These are phyloP conservation scores for Canavalia ensiformis DNA, from an alignment of 306 rosid genomes.

Conservation along the genomic window DNA sequence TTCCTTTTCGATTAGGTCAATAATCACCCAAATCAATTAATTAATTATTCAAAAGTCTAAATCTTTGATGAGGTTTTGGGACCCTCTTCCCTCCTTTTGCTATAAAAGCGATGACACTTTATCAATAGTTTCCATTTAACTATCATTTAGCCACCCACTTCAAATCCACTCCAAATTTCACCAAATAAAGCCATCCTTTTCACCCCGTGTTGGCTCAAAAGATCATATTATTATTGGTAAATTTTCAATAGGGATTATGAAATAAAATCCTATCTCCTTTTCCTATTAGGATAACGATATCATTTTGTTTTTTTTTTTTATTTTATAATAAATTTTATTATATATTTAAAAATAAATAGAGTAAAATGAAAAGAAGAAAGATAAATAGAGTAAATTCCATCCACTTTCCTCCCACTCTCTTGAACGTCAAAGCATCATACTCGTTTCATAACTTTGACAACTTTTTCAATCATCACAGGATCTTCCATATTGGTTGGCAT, in stretches of 20 bases:
- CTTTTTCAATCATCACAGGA: constrained; percentile 56
- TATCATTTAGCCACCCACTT: constrained; percentile 60
- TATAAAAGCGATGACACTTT: constrained; percentile 55
- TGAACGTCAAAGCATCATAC: not conserved
- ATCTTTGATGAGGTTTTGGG: constrained; percentile 53
- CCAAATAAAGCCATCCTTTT: constrained; percentile 50
- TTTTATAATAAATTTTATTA: not conserved
- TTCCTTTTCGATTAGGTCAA: constrained; percentile 46
- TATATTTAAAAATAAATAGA: no score
- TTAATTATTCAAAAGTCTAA: constrained; percentile 24
- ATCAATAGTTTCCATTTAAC: constrained; percentile 48
- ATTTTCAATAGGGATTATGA: not conserved
- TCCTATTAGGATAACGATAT: constrained; percentile 2
- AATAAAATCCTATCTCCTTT: not conserved
- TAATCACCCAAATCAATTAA: constrained; percentile 46
- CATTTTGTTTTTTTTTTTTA: not conserved
- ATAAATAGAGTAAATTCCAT: not conserved
- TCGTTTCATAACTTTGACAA: constrained; percentile 44
- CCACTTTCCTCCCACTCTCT: not conserved
- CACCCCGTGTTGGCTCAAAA: constrained; percentile 41
- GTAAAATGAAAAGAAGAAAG: not conserved
- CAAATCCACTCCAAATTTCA: constrained; percentile 42
- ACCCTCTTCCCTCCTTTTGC: constrained; percentile 45
- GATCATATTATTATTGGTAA: not conserved
- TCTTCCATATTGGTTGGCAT: constrained; percentile 55